These are phyloP conservation scores for Trebouxia sp. DNA, from an alignment of 139 green algal genomes.

Conservation along the genomic window DNA sequence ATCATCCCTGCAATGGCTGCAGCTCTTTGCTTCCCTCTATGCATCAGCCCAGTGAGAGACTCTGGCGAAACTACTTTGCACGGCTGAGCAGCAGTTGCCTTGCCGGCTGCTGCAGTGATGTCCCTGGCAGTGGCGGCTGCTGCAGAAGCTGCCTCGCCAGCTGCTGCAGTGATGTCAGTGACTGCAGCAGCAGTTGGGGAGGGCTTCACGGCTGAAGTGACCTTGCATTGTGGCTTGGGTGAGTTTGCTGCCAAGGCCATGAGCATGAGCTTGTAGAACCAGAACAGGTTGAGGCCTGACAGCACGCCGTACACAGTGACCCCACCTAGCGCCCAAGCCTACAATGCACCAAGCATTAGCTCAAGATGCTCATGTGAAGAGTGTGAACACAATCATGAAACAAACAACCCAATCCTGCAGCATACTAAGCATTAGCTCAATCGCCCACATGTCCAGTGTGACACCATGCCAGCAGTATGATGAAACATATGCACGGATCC, in stretches of 20 bases:
- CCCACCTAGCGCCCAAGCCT: conserved; percentile 2
- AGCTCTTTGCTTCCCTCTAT: background rate
- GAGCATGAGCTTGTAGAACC: conserved; percentile 26
- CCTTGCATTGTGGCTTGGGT: background rate
- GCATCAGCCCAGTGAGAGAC: background rate
- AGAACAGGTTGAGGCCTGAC: conserved; percentile 15
- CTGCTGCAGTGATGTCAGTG: background rate
- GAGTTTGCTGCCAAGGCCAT: background rate
- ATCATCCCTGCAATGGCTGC: background rate
- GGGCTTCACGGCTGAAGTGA: background rate
- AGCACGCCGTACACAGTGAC: conserved; percentile 3
- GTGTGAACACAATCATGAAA: no score
- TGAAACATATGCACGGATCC: no score
- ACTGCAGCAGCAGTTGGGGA: background rate
- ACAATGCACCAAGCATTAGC: no score
- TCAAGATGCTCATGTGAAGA: background rate
- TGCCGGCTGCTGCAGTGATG: background rate
- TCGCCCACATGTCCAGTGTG: no score
- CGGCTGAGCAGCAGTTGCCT: background rate
- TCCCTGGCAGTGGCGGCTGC: background rate
- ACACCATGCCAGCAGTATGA: no score
- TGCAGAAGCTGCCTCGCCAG: background rate
- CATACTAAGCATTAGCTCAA: no score
- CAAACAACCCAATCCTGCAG: no score
- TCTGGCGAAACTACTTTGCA: background rate